Percentiles rank a stretch among this genome's conserved stretches.
Conservation (phyloP, 768 basidiomycete species). For the Lactarius sanguifluus region DNA sequence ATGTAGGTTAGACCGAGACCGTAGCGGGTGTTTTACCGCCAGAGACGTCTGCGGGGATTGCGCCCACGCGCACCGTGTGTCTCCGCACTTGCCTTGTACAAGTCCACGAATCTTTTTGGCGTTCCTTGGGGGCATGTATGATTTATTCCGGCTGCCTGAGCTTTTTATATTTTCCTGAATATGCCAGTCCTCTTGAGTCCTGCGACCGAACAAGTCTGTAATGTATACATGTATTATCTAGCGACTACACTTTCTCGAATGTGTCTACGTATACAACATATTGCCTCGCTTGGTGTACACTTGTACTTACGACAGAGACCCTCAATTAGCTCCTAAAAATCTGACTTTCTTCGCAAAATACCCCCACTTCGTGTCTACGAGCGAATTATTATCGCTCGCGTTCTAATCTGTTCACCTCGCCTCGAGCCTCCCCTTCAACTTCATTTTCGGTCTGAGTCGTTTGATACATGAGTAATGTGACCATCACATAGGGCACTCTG, state of each 20-base stretch:
- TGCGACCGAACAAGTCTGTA: neutral
- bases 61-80: neutral
- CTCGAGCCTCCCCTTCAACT: no score
- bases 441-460: no score
- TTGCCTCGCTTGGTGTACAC: no score
- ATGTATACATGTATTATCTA: neutral
- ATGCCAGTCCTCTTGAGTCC: neutral
- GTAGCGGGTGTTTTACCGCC: neutral
- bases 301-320: no score
- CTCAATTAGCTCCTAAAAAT: no score
- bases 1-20: slow-evolving; percentile 9
- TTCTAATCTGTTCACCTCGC: no score
- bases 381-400: no score
- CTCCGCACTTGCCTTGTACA: neutral
- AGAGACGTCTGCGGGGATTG: neutral
- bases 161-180: neutral
- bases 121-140: neutral
- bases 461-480: no score
- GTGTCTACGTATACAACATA: no score
- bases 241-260: neutral
- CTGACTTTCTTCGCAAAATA: no score
- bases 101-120: neutral
- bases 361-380: no score
- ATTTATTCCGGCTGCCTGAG: neutral
- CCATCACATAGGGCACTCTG: no score